Percentiles rank a stretch among this genome's conserved stretches.
These are phyloP conservation scores for Cryptosporidium tyzzeri DNA, from an alignment of 169 alveolate genomes.

Conservation along the genomic window DNA sequence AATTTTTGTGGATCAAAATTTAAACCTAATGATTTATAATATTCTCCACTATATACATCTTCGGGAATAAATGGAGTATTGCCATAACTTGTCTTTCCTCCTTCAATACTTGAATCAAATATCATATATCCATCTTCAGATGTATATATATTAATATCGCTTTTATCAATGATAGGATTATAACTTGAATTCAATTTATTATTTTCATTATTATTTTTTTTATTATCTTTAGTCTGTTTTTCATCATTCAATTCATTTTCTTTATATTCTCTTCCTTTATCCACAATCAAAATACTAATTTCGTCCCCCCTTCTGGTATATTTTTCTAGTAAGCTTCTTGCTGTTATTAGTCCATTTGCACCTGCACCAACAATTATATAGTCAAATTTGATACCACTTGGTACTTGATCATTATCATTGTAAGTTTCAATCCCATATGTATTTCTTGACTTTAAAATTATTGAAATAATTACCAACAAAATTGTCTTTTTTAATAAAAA, in stretches of 20 bases:
- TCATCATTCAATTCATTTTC: background rate
- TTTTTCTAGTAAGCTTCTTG: constrained; percentile 45
- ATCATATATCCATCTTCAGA: constrained; percentile 41
- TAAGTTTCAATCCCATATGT: background rate
- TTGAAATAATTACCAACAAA: background rate
- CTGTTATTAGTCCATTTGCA: constrained; percentile 34
- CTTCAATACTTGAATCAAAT: constrained; percentile 22
- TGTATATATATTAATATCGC: background rate
- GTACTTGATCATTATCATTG: background rate
- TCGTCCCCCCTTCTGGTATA: constrained; percentile 9
- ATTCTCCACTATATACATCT: constrained; percentile 30
- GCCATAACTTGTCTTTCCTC: constrained; percentile 72
- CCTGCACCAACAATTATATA: constrained; percentile 58
- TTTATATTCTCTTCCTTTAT: constrained; percentile 31
- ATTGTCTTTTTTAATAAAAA: no score
- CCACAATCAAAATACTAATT: constrained; percentile 25
- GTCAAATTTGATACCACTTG: constrained; percentile 19
- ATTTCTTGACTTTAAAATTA: background rate
- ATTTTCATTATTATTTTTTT: background rate
- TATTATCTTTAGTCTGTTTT: constrained; percentile 8
- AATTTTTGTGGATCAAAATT: constrained; percentile 4
- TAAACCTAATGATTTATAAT: constrained; percentile 33
- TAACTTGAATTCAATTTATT: background rate
- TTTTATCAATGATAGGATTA: background rate
- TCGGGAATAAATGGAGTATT: constrained; percentile 43